Evolutionary conservation across 2,329 filamentous ascomycete species (phyloP), one percentile per base, ranked within the genome.

Genomic region (Arthrobotrys pseudoclavata): DNA sequence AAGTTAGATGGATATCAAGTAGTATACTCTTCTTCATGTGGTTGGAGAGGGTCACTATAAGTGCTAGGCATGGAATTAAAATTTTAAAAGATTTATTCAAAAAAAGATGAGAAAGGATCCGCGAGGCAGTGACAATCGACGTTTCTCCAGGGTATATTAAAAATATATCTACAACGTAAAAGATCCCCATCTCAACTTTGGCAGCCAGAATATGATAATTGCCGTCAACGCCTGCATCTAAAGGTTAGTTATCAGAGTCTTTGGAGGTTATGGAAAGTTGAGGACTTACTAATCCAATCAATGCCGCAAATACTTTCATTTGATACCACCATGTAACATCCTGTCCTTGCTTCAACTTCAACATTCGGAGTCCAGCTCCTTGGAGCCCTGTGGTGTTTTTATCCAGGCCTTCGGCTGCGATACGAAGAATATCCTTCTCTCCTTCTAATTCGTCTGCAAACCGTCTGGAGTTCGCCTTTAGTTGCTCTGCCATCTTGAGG

Each of bases 401-500:
- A 60, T 79, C 75, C 15, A 79, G 29, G 0, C 75, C 69, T 13
- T 72, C 67, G 26, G 69, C 69, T 4, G 75, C 64, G 18, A 26
- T 26, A 29, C 62, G 60, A 24, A 79, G 75, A 18, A 71, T 86
- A 37, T 91, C 89, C 82, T 93, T 92, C 80, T 92, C 89, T 72
- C 86, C 85, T 78, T 94, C 92, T 13, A 97, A 86, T 0, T 90
- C 89, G 4, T 87, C 85, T 22, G 90, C 88, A 84, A 97, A 96
- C 2, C 88, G 87, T 67, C 91, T 85, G 3, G 93, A 92, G 42
- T 90, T 92, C 57, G 88, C 85, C 83, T 96, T 97, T 45, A 97
- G 88, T 60, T 91, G 88, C 22, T 88, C 86, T 0, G 95, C 94
- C 85, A 97, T 92, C 52, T 88, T 86, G 22, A 97, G 86, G n/a